Conservation (phyloP, 176 grass and related monocot species). For the Oryza australiensis region DNA sequence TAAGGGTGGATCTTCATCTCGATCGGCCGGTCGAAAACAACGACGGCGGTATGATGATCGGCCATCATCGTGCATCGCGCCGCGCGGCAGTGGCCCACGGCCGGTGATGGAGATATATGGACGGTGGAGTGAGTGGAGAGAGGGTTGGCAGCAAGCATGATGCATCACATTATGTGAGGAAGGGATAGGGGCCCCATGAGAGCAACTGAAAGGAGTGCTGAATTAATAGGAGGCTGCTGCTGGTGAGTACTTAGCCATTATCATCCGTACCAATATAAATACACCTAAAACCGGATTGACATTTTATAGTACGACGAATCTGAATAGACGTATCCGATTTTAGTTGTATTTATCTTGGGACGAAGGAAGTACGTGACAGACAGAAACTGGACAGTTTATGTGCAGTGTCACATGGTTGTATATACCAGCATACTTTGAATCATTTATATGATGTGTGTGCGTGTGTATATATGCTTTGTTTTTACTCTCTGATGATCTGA, state of each 20-base stretch:
- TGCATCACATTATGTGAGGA: constrained; percentile 38
- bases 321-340: no score
- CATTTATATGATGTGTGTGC: background rate
- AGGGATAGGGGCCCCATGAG: constrained; percentile 28
- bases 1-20: background rate
- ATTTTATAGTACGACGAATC: no score
- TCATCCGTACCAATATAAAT: no score
- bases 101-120: background rate
- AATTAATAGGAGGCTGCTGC: constrained; percentile 38
- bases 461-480: background rate
- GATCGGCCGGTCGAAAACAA: background rate
- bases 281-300: no score
- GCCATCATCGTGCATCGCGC: background rate
- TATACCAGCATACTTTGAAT: background rate
- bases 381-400: constrained; percentile 30
- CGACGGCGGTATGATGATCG: background rate
- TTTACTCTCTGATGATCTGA: background rate
- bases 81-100: background rate
- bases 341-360: no score
- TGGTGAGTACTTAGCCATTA: constrained; percentile 18
- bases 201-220: constrained; percentile 30
- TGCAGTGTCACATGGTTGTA: constrained; percentile 28
- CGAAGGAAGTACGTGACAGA: constrained; percentile 20
- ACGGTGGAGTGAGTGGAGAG: constrained; percentile 16
- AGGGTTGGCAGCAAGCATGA: constrained; percentile 29